Base-by-base conservation (phyloP, 2,329 filamentous ascomycete species). In the Cladosporium sp. region DNA sequence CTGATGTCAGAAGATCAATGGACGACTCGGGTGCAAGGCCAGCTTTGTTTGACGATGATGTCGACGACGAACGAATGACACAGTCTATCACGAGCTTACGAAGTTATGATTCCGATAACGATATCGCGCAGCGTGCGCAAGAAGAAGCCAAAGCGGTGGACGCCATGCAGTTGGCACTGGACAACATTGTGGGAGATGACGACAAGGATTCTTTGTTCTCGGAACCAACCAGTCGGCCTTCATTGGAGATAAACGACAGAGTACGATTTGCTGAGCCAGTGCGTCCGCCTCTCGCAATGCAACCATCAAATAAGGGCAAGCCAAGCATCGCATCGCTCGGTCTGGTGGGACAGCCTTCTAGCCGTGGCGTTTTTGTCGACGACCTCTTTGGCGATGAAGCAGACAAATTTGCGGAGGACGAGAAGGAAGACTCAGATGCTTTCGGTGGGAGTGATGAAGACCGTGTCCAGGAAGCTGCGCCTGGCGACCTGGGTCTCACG, bases 341-440 rank as follows among this genome's bases (percentile, higher is more conserved):
- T 0, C 85, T 99, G 5, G 92, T 99, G 1, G 96, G 92, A 66
- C 89, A 90, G 6, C 91, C 92, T 16, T 92, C 91, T 18, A 89
- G 92, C 25, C 93, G 93, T 66, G 93, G 94, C 1, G 95, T 99
- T 2, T 99, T 99, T 76, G 88, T 91, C 7, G 91, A 97, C 70
- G 91, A 98, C 74, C 92, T 98, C 74, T 85, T 99, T 5, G 98
- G 97, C 75, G 90, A 89, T 1, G 94, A 98, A 69, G 92, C 96
- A 73, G 88, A 91, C 72, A 93, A 89, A 72, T 92, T 92, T 70
- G 82, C 93, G 6, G 90, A 93, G 61, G 94, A 97, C 71, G 93
- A 97, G 72, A 88, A 90, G 61, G 91, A 93, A 59, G 92, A 94
- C 66, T 84, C 84, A 0, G 86, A 88, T 23, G 81, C 82, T 2